Base-by-base conservation (phyloP, 352 stramenopile genomes). In the Globisporangium echinulatum region DNA sequence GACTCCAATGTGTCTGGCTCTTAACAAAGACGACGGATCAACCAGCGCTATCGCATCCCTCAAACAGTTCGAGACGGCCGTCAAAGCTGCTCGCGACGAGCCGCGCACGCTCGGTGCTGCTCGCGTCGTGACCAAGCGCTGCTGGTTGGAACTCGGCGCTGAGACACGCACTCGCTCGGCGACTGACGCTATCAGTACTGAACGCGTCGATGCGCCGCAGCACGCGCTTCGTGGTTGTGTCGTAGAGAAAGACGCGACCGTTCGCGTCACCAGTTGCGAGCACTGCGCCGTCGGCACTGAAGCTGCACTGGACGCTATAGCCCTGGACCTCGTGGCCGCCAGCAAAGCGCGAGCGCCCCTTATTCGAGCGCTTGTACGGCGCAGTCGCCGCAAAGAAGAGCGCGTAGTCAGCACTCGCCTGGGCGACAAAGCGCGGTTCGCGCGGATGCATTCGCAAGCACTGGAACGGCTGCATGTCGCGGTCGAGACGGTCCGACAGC, bases 291-390 rank as follows among this genome's bases (percentile, higher is more conserved):
- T 79, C 64, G n/a, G 46, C 37, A 52, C 70, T 80, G 56, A 87
- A 87, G 50, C 75, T 86, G 62, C 71, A 82, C 47, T 81, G 69
- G 48, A 88, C 66, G 15, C 58, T 48, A 49, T 72, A 82, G 33
- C 77, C 77, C 42, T 73, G 57, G 11, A 78, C 68, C 58, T 77
- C 59, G 43, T 86, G 79, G 7, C 65, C 63, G 33, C 70, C 64
- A 8, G 51, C 49, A 56, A 74, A 61, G 40, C 61, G 56, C 47
- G 52, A 52, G 19, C 19, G 49, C 38, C 55, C 59, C 56, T 75
- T 55, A 61, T 75, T 75, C 7, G 79, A 25, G 7, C 64, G 62
- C 61, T 88, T 88, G 69, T 74, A 86, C 4, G 79, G 79, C 25
- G 67, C 58, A 8, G 9, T 40, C 1, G 73, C 60, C 2, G 75